Conservation (phyloP, 2,329 filamentous ascomycete species). For the Xylariales sp. region DNA sequence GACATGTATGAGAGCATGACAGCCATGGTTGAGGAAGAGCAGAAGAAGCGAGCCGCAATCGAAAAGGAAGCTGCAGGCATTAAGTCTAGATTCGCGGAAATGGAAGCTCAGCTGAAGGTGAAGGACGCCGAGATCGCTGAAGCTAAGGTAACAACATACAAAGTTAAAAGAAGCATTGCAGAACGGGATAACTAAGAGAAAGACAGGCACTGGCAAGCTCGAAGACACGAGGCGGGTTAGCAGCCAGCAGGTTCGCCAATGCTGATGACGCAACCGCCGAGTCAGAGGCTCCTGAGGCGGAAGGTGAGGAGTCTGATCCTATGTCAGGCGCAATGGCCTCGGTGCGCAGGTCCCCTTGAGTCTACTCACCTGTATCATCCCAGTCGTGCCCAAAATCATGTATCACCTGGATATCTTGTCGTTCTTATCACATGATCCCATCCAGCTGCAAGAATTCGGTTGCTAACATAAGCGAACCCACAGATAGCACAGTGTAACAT, state of each 20-base stretch:
- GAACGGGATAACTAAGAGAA: too few species aligned
- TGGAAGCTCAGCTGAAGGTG: conserved; percentile 40
- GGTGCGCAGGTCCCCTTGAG: conserved; percentile 55
- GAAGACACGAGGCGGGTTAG: conserved; percentile 44
- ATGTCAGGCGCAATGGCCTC: conserved; percentile 63
- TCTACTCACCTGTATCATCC: conserved; percentile 27
- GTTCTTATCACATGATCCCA: not conserved
- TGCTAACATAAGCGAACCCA: not conserved
- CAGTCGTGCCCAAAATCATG: conserved; percentile 11
- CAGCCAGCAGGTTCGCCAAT: conserved; percentile 46
- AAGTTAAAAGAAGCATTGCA: too few species aligned
- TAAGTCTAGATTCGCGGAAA: conserved; percentile 27
- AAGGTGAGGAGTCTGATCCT: conserved; percentile 60
- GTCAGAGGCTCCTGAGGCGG: conserved; percentile 32
- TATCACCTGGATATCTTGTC: conserved; percentile 14
- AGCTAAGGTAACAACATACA: conserved; percentile 56
- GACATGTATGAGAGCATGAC: conserved; percentile 62
- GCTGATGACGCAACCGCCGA: conserved; percentile 27
- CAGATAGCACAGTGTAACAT: conserved; percentile 40
- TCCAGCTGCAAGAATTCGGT: conserved; percentile 1
- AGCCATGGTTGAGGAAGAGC: conserved; percentile 54
- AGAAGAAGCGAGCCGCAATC: conserved; percentile 28
- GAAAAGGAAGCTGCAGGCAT: conserved; percentile 25
- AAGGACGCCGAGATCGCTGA: conserved; percentile 62
- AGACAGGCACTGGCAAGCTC: too few species aligned